Base-by-base conservation (phyloP, 2,329 filamentous ascomycete genomes). In the Rhynchosporium graminicola region DNA sequence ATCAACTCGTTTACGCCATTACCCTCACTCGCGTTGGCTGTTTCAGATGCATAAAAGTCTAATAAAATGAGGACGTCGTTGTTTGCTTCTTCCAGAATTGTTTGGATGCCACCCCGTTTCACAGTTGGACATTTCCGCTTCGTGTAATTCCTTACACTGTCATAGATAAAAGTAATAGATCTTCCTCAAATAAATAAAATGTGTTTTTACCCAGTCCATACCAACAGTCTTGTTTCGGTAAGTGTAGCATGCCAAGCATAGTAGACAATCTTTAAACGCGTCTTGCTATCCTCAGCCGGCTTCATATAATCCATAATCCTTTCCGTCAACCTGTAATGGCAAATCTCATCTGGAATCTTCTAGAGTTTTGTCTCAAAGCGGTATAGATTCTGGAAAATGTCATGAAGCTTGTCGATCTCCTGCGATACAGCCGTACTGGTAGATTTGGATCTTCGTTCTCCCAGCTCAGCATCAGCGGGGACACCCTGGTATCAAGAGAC, bases 231-330 rank as follows among this genome's bases (percentile, higher is more conserved):
- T 70, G 87, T 82, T 3, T 77, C 65, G 12, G 80, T 80, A 28
- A 82, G 75, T 64, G 79, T 85, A 64, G 83, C 82, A 69, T 85
- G 77, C 29, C 85, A 85, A 63, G 82, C 81, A 69, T 87, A 87
- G 71, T 86, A 86, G 65, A 87, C 79, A 65, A 87, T 83, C 65
- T 86, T 73, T 31, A 87, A 77, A 67, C 85, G 82, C 61, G 84
- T 80, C 38, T 81, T 79, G 28, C 77, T 74, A n/a, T 82, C 80
- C 42, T 81, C 76, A 15, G 20, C 40, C 20, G 54, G 63, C 63
- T 85, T 81, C 40, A 87, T 77, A 65, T 86, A 86, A 0, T 80
- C 79, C 26, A 81, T 77, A 72, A 87, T 80, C 65, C 81, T 81
- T 51, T 83, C 78, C 31, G 80, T 80, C 8, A 87, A 78, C 71